Evolutionary conservation across 306 rosid species (phyloP), one percentile per base, ranked within the genome.

Genomic region (Quercus glauca): DNA sequence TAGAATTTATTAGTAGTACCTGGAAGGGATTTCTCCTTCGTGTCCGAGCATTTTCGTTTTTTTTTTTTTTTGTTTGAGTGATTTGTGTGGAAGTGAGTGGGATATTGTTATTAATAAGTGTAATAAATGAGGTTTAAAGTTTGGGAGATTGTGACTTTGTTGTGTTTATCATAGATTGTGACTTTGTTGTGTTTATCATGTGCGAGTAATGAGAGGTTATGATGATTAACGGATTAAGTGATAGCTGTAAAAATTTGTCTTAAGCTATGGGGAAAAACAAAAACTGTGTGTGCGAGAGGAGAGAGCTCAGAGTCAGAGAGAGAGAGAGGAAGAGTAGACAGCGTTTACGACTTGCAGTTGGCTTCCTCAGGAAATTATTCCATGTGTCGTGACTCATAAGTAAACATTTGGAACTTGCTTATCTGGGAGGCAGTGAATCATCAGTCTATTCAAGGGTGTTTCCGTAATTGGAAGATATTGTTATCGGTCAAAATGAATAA

Each of bases 21-120:
- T 96, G 52, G 92, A 80, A 74, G 99, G 98, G 75, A 86, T 90
- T 81, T 89, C 96, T 55, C 77, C 85, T 33, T 89, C 91, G 76
- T 85, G 84, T 80, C 90, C 77, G 53, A 96, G 78, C 98, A 93
- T 92, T 81, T 84, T 83, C 71, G 49, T 73, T 7, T 52, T 55
- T 75, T 14, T 21, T 71, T 37, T 25, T 21, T 55, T 75, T 14
- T 21, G 74, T 37, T 25, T 21, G 12, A 73, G 3, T 76, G 35
- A 17, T 70, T 37, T 15, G 51, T 80, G 43, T 41, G 14, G 57
- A 4, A 2, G 51, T 53, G 23, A 18, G 18, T 55, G 33, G 15
- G 7, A 35, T 19, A 11, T 49, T 49, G 45, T 37, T 7, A 37
- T 37, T 12, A 49, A 12, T 3, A 49, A 49, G 11, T 37, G 45